A percentile compares a stretch with the other conserved stretches of the same genome.
These are phyloP conservation scores for Monosporozyma aquatica DNA, from an alignment of 805 yeast species.

Conservation along the genomic window DNA sequence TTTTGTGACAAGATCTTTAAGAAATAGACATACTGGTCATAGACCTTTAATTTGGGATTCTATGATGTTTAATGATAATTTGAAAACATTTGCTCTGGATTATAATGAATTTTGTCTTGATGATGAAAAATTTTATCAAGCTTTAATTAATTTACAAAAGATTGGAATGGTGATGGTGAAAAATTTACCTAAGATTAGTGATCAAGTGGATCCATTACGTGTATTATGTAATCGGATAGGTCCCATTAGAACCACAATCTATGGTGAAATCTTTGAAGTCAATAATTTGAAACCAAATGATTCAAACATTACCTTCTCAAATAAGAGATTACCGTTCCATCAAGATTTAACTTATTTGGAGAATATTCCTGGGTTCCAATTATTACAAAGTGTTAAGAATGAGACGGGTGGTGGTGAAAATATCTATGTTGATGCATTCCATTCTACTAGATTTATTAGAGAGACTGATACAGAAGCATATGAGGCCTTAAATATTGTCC, in stretches of 20 bases:
- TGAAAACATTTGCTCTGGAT: constrained; percentile 22
- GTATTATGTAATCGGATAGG: constrained; percentile 49
- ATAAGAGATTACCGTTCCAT: constrained; percentile 56
- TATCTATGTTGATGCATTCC: constrained; percentile 59
- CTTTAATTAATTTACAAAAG: constrained; percentile 39
- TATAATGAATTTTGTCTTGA: constrained; percentile 36
- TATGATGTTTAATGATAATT: constrained; percentile 15
- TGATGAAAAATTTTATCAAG: constrained; percentile 30
- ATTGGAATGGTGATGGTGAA: constrained; percentile 50
- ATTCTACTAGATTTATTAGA: constrained; percentile 50
- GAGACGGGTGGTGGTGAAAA: constrained; percentile 50
- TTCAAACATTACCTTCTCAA: constrained; percentile 62
- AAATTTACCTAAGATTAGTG: constrained; percentile 39
- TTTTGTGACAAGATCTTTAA: constrained; percentile 21
- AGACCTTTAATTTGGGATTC: constrained; percentile 38
- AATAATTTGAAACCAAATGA: constrained; percentile 40
- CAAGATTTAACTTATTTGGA: constrained; percentile 73
- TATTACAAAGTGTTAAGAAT: constrained; percentile 43
- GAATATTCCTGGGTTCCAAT: constrained; percentile 72
- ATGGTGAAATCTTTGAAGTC: constrained; percentile 66
- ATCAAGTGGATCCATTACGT: constrained; percentile 29
- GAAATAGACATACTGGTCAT: constrained; percentile 24
- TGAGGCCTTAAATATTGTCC: constrained; percentile 50
- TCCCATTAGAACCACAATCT: constrained; percentile 60
- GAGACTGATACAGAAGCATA: constrained; percentile 54